Percentiles rank a stretch among this genome's conserved stretches.
phyloP scores from a whole-genome alignment of 225 moss, liverwort and hornwort genomes.

The Lunularia cruciata region DNA sequence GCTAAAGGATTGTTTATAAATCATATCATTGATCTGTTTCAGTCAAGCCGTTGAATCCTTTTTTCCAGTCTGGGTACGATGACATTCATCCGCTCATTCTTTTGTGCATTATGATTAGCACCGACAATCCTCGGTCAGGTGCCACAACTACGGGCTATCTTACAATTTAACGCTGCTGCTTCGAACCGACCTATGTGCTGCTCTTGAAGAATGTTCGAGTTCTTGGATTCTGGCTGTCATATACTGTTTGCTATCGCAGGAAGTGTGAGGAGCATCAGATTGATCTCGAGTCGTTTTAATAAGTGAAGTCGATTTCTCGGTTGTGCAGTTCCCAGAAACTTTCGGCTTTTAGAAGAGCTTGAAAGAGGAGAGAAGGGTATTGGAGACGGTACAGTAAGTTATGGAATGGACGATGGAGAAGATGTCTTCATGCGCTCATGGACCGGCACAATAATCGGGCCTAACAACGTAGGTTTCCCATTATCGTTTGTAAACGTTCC shows the following conservation, averaged over 20 bases:
- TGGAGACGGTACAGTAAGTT: slow-evolving; percentile 95
- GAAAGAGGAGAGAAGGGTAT: slow-evolving; percentile 98
- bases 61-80: too few species aligned
- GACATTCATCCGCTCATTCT: too few species aligned
- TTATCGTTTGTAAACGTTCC: background rate
- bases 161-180: too few species aligned
- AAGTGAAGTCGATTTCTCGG: background rate
- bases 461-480: slow-evolving; percentile 78
- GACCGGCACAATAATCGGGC: slow-evolving; percentile 98
- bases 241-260: background rate
- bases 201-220: too few species aligned
- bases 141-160: too few species aligned
- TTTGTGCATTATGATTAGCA: too few species aligned
- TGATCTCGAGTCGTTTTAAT: slow-evolving; percentile 7
- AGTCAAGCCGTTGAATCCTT: too few species aligned
- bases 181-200: too few species aligned
- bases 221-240: too few species aligned
- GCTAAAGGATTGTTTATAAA: background rate
- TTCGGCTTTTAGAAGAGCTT: slow-evolving; percentile 92
- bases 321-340: slow-evolving; percentile 90
- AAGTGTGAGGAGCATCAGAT: slow-evolving; percentile 1
- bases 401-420: slow-evolving; percentile 97
- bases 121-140: too few species aligned
- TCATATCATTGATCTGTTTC: background rate
- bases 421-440: slow-evolving; percentile 98